phyloP scores from a whole-genome alignment of 352 stramenopile species.

The Globisporangium apiculatum region DNA sequence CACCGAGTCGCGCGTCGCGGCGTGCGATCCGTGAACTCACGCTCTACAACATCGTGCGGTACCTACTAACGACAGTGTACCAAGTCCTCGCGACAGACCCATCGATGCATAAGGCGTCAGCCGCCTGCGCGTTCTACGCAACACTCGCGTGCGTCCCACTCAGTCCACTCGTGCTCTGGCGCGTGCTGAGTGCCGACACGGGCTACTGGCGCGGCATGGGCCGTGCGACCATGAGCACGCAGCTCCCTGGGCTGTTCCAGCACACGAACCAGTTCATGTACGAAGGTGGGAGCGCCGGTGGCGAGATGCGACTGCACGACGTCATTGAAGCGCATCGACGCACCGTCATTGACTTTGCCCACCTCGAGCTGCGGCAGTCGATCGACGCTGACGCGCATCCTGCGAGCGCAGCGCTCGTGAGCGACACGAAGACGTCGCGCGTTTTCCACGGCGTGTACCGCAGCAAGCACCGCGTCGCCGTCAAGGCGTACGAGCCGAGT shows the following conservation, averaged over 20 bases:
- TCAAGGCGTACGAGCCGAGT: conserved; percentile 37
- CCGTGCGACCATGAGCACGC: background rate
- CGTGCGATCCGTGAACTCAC: conserved; percentile 24
- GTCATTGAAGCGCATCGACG: conserved; percentile 51
- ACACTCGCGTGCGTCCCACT: conserved; percentile 18
- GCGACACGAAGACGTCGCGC: conserved; percentile 19
- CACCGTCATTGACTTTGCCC: conserved; percentile 39
- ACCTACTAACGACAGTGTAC: conserved; percentile 4
- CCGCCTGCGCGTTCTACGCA: conserved; percentile 11
- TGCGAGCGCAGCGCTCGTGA: conserved; percentile 20
- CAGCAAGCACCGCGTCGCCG: conserved; percentile 25
- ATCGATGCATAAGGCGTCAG: conserved; percentile 7
- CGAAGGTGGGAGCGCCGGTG: background rate
- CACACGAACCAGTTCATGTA: background rate
- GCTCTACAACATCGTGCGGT: conserved; percentile 3
- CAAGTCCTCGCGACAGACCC: conserved; percentile 17
- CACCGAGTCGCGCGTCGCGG: conserved; percentile 22
- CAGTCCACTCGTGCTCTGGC: conserved; percentile 32
- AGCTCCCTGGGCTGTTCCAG: conserved; percentile 20
- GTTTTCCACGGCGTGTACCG: conserved; percentile 7
- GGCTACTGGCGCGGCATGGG: conserved; percentile 39
- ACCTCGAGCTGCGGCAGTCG: conserved; percentile 22
- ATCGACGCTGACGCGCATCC: conserved; percentile 18
- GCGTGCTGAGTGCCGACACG: conserved; percentile 36
- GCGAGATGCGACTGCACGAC: conserved; percentile 16